Percentiles rank a stretch among this genome's conserved stretches.
phyloP scores from a whole-genome alignment of 2,329 filamentous ascomycete species.

The Monilinia laxa region DNA sequence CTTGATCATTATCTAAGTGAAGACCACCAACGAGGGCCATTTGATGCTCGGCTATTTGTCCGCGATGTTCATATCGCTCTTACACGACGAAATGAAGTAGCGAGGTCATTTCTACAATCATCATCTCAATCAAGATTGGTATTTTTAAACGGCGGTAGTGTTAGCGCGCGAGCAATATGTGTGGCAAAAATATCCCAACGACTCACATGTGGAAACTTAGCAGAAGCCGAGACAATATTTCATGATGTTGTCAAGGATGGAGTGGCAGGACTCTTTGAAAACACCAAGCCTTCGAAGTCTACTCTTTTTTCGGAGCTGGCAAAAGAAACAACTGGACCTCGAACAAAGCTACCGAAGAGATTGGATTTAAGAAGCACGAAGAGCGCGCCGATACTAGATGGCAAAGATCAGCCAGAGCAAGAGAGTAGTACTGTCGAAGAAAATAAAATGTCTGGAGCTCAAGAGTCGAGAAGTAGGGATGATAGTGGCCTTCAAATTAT shows the following conservation, averaged over 20 bases:
- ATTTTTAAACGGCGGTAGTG: conserved; percentile 60
- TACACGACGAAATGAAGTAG: conserved; percentile 48
- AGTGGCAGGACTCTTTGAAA: conserved; percentile 42
- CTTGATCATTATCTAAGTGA: conserved; percentile 31
- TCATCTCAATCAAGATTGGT: conserved; percentile 52
- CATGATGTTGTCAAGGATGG: conserved; percentile 52
- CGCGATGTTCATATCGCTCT: conserved; percentile 53
- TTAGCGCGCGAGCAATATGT: conserved; percentile 54
- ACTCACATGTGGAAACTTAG: conserved; percentile 50
- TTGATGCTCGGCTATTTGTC: conserved; percentile 46
- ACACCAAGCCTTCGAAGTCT: neutral
- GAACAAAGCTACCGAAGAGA: neutral
- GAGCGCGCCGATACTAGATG: neutral
- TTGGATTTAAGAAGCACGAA: conserved; percentile 16
- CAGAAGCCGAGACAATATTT: conserved; percentile 53
- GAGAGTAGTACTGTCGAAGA: neutral
- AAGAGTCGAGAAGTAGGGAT: neutral
- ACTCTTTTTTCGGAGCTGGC: neutral
- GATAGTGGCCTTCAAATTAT: conserved; percentile 8
- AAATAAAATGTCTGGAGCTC: neutral
- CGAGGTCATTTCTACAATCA: conserved; percentile 51
- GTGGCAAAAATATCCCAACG: conserved; percentile 55
- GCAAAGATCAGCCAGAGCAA: neutral
- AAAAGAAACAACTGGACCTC: neutral
- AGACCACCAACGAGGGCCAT: conserved; percentile 39